Percentiles rank a stretch among this genome's conserved stretches.
These are phyloP conservation scores for Letharia columbiana DNA, from an alignment of 495 filamentous ascomycete genomes.

Conservation along the genomic window DNA sequence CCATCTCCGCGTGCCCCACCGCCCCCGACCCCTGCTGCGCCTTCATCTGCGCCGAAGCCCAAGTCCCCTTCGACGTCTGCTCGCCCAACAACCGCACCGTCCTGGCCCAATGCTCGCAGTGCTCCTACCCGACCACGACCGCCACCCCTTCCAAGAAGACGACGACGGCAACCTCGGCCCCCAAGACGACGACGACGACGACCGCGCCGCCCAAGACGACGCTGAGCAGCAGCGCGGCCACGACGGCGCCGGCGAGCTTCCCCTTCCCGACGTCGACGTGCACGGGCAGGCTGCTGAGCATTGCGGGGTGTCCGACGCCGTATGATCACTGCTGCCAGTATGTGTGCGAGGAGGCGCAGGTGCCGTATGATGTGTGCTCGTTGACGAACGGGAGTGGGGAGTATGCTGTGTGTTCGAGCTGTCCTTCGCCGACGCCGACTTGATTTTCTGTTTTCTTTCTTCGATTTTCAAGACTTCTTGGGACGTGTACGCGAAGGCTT, in stretches of 20 bases:
- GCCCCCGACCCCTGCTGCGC: constrained; percentile 21
- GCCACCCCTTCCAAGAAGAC: neutral
- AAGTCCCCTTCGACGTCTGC: constrained; percentile 23
- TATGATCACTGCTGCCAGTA: constrained; percentile 19
- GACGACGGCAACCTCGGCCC: neutral
- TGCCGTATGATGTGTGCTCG: constrained; percentile 22
- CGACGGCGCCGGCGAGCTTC: constrained; percentile 7
- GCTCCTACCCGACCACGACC: neutral
- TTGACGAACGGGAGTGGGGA: constrained; percentile 13
- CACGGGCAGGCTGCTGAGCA: constrained; percentile 10
- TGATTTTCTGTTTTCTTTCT: neutral
- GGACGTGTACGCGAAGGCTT: no score
- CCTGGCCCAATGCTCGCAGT: constrained; percentile 11
- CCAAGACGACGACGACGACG: neutral
- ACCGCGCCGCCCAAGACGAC: neutral
- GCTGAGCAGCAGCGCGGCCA: neutral
- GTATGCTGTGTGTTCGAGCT: constrained; percentile 15
- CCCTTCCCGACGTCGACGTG: constrained; percentile 18
- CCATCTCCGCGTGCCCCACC: constrained; percentile 17
- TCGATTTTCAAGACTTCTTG: no score
- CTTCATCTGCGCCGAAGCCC: constrained; percentile 23
- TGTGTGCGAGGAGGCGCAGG: constrained; percentile 22
- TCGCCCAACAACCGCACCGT: constrained; percentile 14
- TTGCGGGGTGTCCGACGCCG: constrained; percentile 12
- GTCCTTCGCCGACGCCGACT: constrained; percentile 8